Percentiles rank a stretch among this genome's conserved stretches.
phyloP scores from a whole-genome alignment of 306 rosid species.

The Acacia acuminata region DNA sequence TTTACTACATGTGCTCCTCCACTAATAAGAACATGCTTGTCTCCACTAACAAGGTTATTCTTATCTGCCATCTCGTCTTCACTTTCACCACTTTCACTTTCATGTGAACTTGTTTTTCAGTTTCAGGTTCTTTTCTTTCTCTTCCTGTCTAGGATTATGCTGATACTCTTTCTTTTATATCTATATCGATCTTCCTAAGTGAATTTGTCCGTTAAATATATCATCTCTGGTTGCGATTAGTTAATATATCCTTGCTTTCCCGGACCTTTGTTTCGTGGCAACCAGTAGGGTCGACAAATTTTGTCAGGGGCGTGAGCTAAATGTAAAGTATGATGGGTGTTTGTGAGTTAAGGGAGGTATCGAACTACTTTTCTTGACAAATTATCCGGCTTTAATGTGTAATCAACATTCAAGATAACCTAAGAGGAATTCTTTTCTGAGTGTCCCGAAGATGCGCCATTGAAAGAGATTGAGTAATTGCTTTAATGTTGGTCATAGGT shows the following conservation, averaged over 20 bases:
- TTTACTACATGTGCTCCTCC: too few relatives aligned
- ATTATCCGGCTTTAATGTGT: neutral
- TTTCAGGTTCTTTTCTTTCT: constrained; percentile 23
- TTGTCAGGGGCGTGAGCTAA: neutral
- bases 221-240: neutral
- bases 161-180: neutral
- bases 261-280: neutral
- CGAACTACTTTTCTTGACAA: neutral
- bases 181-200: neutral
- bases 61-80: neutral
- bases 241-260: neutral
- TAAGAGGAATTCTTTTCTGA: constrained; percentile 60
- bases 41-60: too few relatives aligned
- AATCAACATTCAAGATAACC: neutral
- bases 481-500: constrained; percentile 67
- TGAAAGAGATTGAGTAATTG: constrained; percentile 48
- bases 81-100: too few relatives aligned
- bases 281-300: constrained; percentile 3
- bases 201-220: neutral
- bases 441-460: constrained; percentile 56
- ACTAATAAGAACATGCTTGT: too few relatives aligned
- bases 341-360: neutral
- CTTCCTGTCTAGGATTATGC: neutral
- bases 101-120: neutral
- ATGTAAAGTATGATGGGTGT: neutral